Percentiles rank a stretch among this genome's conserved stretches.
Conservation (phyloP, 2,329 filamentous ascomycete genomes). For the Leptographium procerum region DNA sequence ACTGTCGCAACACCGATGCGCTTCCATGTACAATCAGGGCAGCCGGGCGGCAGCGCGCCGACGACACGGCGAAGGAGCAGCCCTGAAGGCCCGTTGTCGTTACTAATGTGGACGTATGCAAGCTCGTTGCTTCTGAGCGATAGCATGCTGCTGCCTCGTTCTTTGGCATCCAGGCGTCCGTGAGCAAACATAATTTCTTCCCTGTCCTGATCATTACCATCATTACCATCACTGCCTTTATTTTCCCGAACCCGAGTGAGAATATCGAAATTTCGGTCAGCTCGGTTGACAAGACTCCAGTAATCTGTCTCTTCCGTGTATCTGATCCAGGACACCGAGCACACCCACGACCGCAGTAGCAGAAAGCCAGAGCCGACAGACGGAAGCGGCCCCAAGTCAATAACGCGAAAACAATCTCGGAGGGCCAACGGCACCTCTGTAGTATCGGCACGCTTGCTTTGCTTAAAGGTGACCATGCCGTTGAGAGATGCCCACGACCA, state of each 20-base stretch:
- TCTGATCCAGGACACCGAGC: background rate
- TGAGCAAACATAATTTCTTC: background rate
- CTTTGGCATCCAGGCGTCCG: background rate
- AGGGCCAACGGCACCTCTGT: background rate
- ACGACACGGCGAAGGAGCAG: background rate
- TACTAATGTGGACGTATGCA: background rate
- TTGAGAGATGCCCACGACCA: background rate
- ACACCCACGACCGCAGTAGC: background rate
- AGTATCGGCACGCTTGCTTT: background rate
- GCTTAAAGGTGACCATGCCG: background rate
- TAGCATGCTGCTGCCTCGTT: background rate
- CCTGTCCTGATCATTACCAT: background rate
- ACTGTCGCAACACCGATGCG: background rate
- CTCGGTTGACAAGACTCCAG: background rate
- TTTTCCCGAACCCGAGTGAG: background rate
- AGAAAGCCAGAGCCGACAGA: background rate
- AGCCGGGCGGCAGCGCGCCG: background rate
- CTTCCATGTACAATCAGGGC: background rate
- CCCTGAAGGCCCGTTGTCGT: background rate
- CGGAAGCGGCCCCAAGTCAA: background rate
- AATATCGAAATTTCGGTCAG: background rate
- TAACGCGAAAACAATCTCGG: background rate
- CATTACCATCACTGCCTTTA: background rate
- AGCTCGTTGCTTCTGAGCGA: background rate
- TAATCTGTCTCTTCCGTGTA: background rate